Conservation (phyloP, 2,329 filamentous ascomycete genomes). For the Cytospora paraplurivora region DNA sequence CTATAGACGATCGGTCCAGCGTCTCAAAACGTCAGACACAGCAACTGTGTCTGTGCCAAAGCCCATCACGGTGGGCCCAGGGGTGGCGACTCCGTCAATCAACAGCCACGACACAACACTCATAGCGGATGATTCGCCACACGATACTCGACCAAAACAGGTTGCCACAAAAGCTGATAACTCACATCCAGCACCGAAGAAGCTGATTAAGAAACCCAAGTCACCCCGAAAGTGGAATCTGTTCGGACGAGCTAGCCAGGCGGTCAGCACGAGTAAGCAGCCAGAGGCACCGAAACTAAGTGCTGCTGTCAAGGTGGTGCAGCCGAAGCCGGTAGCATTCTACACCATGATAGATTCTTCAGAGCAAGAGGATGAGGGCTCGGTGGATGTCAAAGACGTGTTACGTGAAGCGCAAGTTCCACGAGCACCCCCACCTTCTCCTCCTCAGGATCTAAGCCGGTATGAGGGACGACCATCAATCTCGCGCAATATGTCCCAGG, state of each 20-base stretch:
- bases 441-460: constrained; percentile 9
- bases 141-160: constrained; percentile 44
- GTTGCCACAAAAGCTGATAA: constrained; percentile 37
- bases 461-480: constrained; percentile 4
- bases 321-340: constrained; percentile 57
- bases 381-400: constrained; percentile 49
- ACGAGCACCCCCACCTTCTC: constrained; percentile 22
- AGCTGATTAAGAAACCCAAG: constrained; percentile 56
- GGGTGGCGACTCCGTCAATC: constrained; percentile 49
- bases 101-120: constrained; percentile 60
- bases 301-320: constrained; percentile 51
- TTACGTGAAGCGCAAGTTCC: constrained; percentile 52
- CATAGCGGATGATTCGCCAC: constrained; percentile 58
- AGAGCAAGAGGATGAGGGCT: constrained; percentile 50
- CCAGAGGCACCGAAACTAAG: constrained; percentile 44
- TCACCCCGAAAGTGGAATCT: constrained; percentile 66
- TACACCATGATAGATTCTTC: constrained; percentile 65
- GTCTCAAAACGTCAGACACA: constrained; percentile 48
- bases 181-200: constrained; percentile 47
- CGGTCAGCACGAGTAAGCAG: constrained; percentile 42
- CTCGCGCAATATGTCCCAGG: constrained; percentile 1
- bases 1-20: constrained; percentile 57
- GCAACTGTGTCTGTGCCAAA: constrained; percentile 52
- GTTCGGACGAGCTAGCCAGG: constrained; percentile 56
- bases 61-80: constrained; percentile 50